Conservation (phyloP, 768 basidiomycete genomes). For the Termitomyces sp. region DNA sequence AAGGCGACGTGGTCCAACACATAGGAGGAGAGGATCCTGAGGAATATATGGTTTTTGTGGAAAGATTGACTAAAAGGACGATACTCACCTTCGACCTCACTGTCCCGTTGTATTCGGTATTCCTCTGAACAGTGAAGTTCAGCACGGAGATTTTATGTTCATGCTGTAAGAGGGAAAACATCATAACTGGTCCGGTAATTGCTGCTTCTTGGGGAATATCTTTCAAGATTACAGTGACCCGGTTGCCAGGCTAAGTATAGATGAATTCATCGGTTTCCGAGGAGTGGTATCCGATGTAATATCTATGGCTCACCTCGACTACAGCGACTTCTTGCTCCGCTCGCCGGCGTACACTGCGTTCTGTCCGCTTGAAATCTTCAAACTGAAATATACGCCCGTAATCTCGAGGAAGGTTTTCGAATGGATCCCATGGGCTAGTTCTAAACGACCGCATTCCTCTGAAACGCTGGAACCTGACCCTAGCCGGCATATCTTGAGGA, state of each 20-base stretch:
- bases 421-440: conserved; percentile 97
- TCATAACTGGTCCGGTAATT: conserved; percentile 45
- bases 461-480: conserved; percentile 84
- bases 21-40: conserved; percentile 85
- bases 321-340: conserved; percentile 57
- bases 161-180: conserved; percentile 87
- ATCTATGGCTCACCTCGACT: conserved; percentile 54
- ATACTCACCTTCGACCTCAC: conserved; percentile 81
- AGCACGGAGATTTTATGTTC: conserved; percentile 94
- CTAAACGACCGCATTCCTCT: conserved; percentile 90
- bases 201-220: conserved; percentile 67
- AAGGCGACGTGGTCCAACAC: conserved; percentile 84
- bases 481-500: conserved; percentile 77
- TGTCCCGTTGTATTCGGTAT: conserved; percentile 88
- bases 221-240: conserved; percentile 75
- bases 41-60: conserved; percentile 3
- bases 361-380: conserved; percentile 89
- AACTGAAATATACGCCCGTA: conserved; percentile 97
- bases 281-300: background rate
- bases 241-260: conserved; percentile 72
- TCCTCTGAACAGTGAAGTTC: conserved; percentile 90
- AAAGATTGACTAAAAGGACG: background rate
- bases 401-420: conserved; percentile 90
- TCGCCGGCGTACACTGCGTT: conserved; percentile 60
- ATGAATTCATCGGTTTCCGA: background rate